Percentiles rank a stretch among this genome's conserved stretches.
phyloP scores from a whole-genome alignment of 108 stramenopile species.

The Cylindrotheca closterium region DNA sequence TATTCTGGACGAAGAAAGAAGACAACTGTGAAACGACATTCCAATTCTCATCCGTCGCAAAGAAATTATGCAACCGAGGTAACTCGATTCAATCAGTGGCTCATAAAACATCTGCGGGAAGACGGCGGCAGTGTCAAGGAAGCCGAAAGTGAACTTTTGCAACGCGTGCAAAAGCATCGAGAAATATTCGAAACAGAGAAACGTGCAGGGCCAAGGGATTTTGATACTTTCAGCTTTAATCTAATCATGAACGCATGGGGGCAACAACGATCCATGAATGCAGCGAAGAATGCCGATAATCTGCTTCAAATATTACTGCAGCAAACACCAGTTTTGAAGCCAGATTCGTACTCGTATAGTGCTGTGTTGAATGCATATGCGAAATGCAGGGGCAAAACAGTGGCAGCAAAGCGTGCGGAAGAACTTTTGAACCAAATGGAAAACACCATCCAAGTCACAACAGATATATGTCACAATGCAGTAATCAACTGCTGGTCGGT shows the following conservation, averaged over 20 bases:
- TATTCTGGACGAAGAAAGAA: slow-evolving; percentile 2
- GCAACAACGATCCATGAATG: slow-evolving; percentile 21
- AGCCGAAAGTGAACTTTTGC: slow-evolving; percentile 15
- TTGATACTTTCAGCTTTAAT: slow-evolving; percentile 39
- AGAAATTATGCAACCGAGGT: background rate
- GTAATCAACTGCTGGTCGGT: slow-evolving; percentile 54
- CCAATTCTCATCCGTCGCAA: background rate
- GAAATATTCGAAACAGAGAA: no score
- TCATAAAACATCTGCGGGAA: background rate
- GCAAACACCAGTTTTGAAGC: slow-evolving; percentile 1
- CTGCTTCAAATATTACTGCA: slow-evolving; percentile 21
- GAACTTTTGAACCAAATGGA: slow-evolving; percentile 54
- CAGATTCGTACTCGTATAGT: slow-evolving; percentile 34
- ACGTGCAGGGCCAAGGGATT: slow-evolving; percentile 10
- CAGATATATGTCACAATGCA: slow-evolving; percentile 39
- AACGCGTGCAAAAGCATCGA: slow-evolving; percentile 4
- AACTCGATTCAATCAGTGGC: slow-evolving; percentile 6
- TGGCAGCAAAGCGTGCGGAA: slow-evolving; percentile 50
- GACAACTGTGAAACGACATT: background rate
- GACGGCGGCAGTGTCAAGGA: slow-evolving; percentile 2
- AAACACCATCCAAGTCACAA: slow-evolving; percentile 16
- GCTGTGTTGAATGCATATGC: slow-evolving; percentile 40
- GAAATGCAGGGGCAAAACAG: slow-evolving; percentile 21
- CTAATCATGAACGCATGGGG: slow-evolving; percentile 39
- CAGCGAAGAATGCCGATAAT: slow-evolving; percentile 27